Evolutionary conservation across 2,329 filamentous ascomycete species (phyloP), one percentile per base, ranked within the genome.

Genomic region (Mycosphaerella sp.): DNA sequence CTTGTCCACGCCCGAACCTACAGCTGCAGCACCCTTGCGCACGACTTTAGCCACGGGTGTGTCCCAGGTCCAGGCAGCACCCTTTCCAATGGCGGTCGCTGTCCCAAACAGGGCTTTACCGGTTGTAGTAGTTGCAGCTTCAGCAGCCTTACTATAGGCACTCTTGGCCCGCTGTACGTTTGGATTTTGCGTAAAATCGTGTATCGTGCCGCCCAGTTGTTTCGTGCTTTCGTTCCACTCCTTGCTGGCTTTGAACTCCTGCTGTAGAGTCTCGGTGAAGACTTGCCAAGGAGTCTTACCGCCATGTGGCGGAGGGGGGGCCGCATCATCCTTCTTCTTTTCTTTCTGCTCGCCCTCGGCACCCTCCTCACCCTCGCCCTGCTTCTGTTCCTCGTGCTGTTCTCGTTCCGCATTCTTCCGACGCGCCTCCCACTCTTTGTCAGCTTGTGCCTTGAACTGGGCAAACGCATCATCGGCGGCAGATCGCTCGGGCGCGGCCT

Each of bases 181-280:
- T 66, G 96, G 90, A 66, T 89, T 96, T 73, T 97, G 91, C 28
- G 85, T 85, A 66, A 98, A 93, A 64, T 96, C 84, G 66, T 95
- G 86, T 14, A 91, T 89, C 5, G 86, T 87, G 43, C 87, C 88
- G 14, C 88, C 87, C 37, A 98, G 80, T 59, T 93, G 88, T 75
- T 98, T 97, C 37, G 91, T 98, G 39, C 89, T 95, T 67, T 98
- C 93, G 66, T 98, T 95, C 93, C 93, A 98, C 70, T 98, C 93
- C 68, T 97, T 95, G 13, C 90, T 97, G 46, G 89, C 87, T 71
- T 96, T 89, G 73, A 98, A 95, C 72, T 98, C 93, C 51, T 78
- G 79, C 69, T 88, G 82, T 72, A 98, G 81, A n/a, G 93, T 98
- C 67, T 98, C 93, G 66, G 88, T 88, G 75, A 98, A 98, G 28